A percentile compares a stretch with the other conserved stretches of the same genome.
These are phyloP conservation scores for Pelargonium nanum DNA, from an alignment of 345 rosid species.

Conservation along the genomic window DNA sequence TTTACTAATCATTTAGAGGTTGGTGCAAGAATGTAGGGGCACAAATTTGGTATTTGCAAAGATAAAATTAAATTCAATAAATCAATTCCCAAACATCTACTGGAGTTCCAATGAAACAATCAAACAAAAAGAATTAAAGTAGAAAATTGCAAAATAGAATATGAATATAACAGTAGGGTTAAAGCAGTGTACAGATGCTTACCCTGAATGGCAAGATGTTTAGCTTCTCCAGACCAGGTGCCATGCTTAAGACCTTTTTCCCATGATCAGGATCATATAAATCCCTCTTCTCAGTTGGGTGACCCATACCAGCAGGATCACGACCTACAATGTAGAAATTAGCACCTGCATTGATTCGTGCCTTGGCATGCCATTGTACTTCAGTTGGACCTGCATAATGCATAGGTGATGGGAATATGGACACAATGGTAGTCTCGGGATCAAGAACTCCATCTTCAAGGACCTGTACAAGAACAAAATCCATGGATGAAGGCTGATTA, in stretches of 20 bases:
- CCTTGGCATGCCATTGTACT: slow-evolving; percentile 99
- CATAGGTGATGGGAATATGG: slow-evolving; percentile 98
- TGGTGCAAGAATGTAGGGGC: too few relatives aligned
- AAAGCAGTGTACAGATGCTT: slow-evolving; percentile 5
- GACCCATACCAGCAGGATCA: slow-evolving; percentile 99
- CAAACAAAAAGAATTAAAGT: too few relatives aligned
- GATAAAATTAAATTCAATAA: too few relatives aligned
- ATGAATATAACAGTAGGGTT: neutral
- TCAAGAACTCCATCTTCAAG: slow-evolving; percentile 89
- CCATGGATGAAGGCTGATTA: neutral
- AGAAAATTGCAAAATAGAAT: neutral
- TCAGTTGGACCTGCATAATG: slow-evolving; percentile 98
- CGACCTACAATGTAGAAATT: slow-evolving; percentile 96
- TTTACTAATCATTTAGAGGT: too few relatives aligned
- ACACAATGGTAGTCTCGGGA: slow-evolving; percentile 76
- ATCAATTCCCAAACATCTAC: too few relatives aligned
- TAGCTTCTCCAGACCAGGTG: slow-evolving; percentile 91
- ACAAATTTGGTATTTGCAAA: too few relatives aligned
- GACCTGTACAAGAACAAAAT: slow-evolving; percentile 34
- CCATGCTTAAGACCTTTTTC: slow-evolving; percentile 92
- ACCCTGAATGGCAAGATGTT: slow-evolving; percentile 95
- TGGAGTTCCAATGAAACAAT: neutral
- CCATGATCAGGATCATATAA: slow-evolving; percentile 95
- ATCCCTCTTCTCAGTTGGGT: slow-evolving; percentile 90
- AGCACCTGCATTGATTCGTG: slow-evolving; percentile 90